Evolutionary conservation across 306 rosid genomes (phyloP).

Genomic region (Quillaja saponaria): DNA sequence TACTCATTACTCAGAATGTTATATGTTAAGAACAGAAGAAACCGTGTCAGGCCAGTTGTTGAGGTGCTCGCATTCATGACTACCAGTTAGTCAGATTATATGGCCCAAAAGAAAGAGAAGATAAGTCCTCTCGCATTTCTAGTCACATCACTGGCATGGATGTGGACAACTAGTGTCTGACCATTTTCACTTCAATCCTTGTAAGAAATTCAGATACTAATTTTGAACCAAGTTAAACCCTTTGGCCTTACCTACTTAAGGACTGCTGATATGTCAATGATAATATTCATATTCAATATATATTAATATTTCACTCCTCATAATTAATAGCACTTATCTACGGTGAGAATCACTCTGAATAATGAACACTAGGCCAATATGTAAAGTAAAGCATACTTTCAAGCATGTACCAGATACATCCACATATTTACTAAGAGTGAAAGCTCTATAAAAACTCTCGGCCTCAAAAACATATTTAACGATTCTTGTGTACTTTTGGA

Average conservation of each 20-base stretch:
- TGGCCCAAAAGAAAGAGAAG: neutral
- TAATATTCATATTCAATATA: slow-evolving; percentile 2
- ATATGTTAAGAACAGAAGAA: slow-evolving; percentile 18
- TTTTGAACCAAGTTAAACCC: no score
- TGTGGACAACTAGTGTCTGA: slow-evolving; percentile 7
- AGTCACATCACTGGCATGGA: neutral
- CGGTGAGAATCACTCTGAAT: no score
- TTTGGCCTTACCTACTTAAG: neutral
- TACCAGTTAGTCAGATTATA: neutral
- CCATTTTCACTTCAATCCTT: slow-evolving; percentile 2
- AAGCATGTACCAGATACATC: no score
- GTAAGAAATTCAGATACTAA: neutral
- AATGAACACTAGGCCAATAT: no score
- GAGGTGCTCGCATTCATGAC: neutral
- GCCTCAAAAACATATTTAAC: neutral
- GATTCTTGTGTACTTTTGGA: neutral
- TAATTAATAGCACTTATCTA: no score
- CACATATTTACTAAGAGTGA: no score
- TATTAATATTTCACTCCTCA: no score
- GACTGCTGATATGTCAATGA: neutral
- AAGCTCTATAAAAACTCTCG: neutral
- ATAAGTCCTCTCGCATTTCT: slow-evolving; percentile 7
- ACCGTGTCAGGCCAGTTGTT: neutral
- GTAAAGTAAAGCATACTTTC: no score
- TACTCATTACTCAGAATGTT: slow-evolving; percentile 2